Evolutionary conservation across 257 asterid species (phyloP).

Genomic region (Solanum tacnaense): DNA sequence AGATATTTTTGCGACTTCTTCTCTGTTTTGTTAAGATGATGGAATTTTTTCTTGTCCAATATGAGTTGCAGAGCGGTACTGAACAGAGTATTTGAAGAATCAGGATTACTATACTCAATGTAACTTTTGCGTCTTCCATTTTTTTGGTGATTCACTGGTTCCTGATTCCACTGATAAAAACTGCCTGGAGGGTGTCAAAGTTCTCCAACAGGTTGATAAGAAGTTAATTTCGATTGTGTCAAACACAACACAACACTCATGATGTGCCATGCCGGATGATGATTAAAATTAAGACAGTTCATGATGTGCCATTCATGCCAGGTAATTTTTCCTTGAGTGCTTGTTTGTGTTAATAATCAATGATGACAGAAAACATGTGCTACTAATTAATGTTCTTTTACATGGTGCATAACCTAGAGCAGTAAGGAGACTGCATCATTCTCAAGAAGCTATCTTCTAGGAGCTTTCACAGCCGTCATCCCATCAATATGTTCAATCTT

Average conservation of each 20-base stretch:
- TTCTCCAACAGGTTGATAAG: conserved; percentile 88
- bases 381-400: no score
- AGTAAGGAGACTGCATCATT: no score
- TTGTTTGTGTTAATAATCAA: no score
- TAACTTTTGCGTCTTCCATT: conserved; percentile 49
- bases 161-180: conserved; percentile 60
- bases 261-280: no score
- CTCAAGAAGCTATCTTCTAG: no score
- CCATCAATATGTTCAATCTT: no score
- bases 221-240: conserved; percentile 79
- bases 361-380: no score
- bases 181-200: conserved; percentile 60
- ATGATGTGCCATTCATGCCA: no score
- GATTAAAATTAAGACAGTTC: no score
- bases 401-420: no score
- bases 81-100: conserved; percentile 11
- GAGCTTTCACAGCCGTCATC: no score
- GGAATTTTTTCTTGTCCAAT: conserved; percentile 4
- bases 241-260: background rate
- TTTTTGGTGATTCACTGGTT: conserved; percentile 49
- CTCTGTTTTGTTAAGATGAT: background rate
- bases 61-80: conserved; percentile 26
- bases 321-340: no score
- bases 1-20: conserved; percentile 4
- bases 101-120: conserved; percentile 50